Conservation (phyloP, 805 yeast species). For the Yamadazyma phyllophila region DNA sequence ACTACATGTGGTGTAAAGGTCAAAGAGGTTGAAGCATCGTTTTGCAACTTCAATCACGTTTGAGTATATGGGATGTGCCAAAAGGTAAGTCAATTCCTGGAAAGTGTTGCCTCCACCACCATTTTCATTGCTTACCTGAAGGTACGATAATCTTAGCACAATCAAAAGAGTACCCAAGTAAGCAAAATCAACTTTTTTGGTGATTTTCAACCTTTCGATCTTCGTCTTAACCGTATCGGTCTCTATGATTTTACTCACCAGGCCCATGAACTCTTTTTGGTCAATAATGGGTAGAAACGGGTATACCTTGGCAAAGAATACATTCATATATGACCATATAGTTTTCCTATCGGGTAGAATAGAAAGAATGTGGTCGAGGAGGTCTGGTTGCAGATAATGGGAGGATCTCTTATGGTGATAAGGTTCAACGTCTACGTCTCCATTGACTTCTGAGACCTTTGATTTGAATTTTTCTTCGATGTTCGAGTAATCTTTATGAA, state of each 20-base stretch:
- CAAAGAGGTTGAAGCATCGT: slow-evolving; percentile 33
- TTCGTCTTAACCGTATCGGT: slow-evolving; percentile 19
- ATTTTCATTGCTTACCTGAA: slow-evolving; percentile 9
- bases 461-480: slow-evolving; percentile 1
- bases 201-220: slow-evolving; percentile 20
- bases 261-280: slow-evolving; percentile 47
- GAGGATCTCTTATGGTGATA: not conserved
- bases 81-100: slow-evolving; percentile 23
- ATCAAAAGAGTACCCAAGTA: slow-evolving; percentile 31
- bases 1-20: slow-evolving; percentile 36
- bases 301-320: slow-evolving; percentile 58
- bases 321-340: slow-evolving; percentile 53
- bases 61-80: slow-evolving; percentile 26
- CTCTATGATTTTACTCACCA: slow-evolving; percentile 46
- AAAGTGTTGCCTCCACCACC: slow-evolving; percentile 5
- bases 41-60: slow-evolving; percentile 29
- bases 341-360: slow-evolving; percentile 52
- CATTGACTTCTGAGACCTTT: slow-evolving; percentile 4
- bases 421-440: slow-evolving; percentile 1
- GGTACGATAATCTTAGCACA: slow-evolving; percentile 33
- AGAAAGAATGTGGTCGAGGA: slow-evolving; percentile 38
- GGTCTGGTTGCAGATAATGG: slow-evolving; percentile 21
- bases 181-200: slow-evolving; percentile 32
- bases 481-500: not conserved
- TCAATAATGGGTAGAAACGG: slow-evolving; percentile 65